Base-by-base conservation (phyloP, 352 stramenopile species). In the Pythium brassicae region DNA sequence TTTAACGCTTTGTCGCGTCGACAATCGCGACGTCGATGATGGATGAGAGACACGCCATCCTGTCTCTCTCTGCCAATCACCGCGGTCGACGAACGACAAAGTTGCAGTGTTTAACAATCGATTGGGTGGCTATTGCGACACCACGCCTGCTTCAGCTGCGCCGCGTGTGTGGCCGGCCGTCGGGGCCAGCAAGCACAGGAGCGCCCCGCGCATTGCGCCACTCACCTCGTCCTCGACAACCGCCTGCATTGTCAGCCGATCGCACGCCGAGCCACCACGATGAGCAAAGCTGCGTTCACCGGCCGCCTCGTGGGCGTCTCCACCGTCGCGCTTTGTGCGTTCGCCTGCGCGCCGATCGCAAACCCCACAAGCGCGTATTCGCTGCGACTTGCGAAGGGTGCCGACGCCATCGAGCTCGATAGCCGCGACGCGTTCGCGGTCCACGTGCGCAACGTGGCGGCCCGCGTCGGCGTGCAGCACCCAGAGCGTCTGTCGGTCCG, bases 401-500 rank as follows among this genome's bases (percentile, higher is more conserved):
- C 74, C 5, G 71, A 89, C 47, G 74, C 76, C 9, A 65, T 87
- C 25, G 55, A 80, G 56, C 61, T 94, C 47, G 69, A 83, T 20
- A 63, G 63, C 0, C 62, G 62, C 7, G 83, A 92, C 49, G 55
- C 74, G 3, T 91, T 92, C 50, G 81, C 82, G 15, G 43, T 78
- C 39, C 82, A 90, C 32, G 74, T 89, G 34, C 76, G 79, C 15
- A 51, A 71, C 11, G 74, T 94, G 43, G 83, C 83, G 9, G 71
- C 69, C 0, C 68, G 71, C 1, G 66, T 90, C 23, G 83, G 83
- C 6, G 77, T 94, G 9, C 82, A 80, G 53, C 72, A 87, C 47
- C 78, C 81, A 1, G 76, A 87, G 52, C 70, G 72, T 19, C 57
- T 94, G n/a, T 79, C 74, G 32, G 78, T 94, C 44, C 78, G 71